phyloP scores from a whole-genome alignment of 2,329 filamentous ascomycete species.

The Scytalidium sp. region DNA sequence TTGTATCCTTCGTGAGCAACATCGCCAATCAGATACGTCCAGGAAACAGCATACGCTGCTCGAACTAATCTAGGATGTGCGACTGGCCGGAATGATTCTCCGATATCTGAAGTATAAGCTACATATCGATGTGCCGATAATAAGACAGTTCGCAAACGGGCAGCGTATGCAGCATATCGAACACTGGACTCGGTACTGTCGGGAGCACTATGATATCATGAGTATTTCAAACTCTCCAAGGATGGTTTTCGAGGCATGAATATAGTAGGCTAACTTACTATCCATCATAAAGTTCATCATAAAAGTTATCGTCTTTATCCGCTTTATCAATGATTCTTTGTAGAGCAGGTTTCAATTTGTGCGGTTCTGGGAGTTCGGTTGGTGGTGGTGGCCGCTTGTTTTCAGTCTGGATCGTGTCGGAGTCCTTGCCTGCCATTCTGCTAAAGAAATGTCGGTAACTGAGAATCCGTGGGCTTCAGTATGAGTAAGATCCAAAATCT shows the following conservation, averaged over 20 bases:
- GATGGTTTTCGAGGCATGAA: constrained; percentile 2
- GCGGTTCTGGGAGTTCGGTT: constrained; percentile 16
- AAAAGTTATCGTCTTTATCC: constrained; percentile 67
- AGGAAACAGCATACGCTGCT: constrained; percentile 84
- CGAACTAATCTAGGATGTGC: constrained; percentile 82
- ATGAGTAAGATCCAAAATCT: neutral
- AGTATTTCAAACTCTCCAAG: constrained; percentile 4
- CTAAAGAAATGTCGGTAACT: neutral
- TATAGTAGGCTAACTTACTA: constrained; percentile 59
- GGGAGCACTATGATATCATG: constrained; percentile 48
- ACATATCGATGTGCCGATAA: constrained; percentile 92
- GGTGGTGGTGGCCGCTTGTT: constrained; percentile 18
- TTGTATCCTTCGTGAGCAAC: constrained; percentile 94
- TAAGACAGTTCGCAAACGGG: constrained; percentile 81
- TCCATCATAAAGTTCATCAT: constrained; percentile 75
- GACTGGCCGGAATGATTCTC: constrained; percentile 91
- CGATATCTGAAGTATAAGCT: constrained; percentile 94
- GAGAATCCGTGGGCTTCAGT: neutral
- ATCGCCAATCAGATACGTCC: constrained; percentile 89
- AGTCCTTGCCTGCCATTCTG: constrained; percentile 23
- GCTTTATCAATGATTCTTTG: constrained; percentile 57
- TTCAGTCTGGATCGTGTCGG: constrained; percentile 9
- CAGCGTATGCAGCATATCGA: constrained; percentile 91
- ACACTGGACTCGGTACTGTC: constrained; percentile 82
- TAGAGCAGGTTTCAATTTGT: constrained; percentile 50